These are phyloP conservation scores for Hansenula lynferdii DNA, from an alignment of 1,139 yeast genomes.

Conservation along the genomic window DNA sequence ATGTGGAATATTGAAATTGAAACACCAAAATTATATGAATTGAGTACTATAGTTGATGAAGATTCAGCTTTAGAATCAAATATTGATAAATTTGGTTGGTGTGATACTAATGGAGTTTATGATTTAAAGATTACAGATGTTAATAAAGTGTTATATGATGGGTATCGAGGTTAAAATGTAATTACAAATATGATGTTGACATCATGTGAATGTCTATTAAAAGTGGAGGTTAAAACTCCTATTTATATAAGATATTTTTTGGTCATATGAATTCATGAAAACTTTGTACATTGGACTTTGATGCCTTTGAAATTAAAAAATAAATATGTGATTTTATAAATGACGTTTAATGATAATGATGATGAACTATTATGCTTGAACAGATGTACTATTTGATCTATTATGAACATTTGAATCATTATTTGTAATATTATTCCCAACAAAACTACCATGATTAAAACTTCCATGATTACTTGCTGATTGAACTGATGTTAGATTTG, in stretches of 20 bases:
- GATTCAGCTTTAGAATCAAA: slow-evolving; percentile 43
- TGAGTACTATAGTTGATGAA: slow-evolving; percentile 64
- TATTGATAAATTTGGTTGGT: slow-evolving; percentile 36
- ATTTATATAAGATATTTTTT: no score
- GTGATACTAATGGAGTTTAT: slow-evolving; percentile 76
- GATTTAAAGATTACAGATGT: slow-evolving; percentile 75
- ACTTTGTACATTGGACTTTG: no score
- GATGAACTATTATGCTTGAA: no score
- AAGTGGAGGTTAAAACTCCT: no score
- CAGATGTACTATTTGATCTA: neutral
- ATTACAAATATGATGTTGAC: no score
- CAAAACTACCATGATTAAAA: slow-evolving; percentile 25
- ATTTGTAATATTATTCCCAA: neutral
- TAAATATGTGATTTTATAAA: no score
- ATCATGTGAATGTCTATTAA: no score
- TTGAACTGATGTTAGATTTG: slow-evolving; percentile 27
- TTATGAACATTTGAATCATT: neutral
- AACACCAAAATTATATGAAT: slow-evolving; percentile 54
- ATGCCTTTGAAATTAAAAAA: no score
- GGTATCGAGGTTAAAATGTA: slow-evolving; percentile 1
- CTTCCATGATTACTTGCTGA: slow-evolving; percentile 15
- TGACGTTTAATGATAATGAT: no score
- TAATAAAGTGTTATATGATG: slow-evolving; percentile 56
- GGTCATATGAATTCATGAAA: no score
- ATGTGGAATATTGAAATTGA: slow-evolving; percentile 70